Conservation (phyloP, 768 basidiomycete genomes). For the Suillus alpinus region DNA sequence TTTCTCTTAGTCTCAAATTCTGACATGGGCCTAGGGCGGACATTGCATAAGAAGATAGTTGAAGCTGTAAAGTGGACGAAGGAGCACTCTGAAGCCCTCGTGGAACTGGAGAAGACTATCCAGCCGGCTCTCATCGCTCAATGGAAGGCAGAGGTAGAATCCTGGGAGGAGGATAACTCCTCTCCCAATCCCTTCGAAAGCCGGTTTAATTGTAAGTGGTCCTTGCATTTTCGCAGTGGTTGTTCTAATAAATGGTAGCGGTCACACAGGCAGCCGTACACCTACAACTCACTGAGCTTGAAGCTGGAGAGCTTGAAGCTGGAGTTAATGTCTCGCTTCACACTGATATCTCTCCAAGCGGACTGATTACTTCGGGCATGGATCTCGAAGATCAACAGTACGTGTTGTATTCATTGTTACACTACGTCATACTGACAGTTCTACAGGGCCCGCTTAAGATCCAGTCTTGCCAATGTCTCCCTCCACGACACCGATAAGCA, state of each 20-base stretch:
- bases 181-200: conserved; percentile 21
- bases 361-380: conserved; percentile 10
- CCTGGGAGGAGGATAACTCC: conserved; percentile 21
- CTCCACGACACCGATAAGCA: not conserved
- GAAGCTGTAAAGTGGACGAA: not conserved
- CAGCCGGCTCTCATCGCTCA: not conserved
- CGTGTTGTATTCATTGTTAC: not conserved
- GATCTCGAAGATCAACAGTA: conserved; percentile 19
- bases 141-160: conserved; percentile 13
- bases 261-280: not conserved
- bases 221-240: not conserved
- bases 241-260: not conserved
- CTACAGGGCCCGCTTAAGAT: not conserved
- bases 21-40: not conserved
- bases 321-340: conserved; percentile 1
- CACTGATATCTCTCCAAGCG: conserved; percentile 6
- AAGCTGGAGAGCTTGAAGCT: not conserved
- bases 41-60: not conserved
- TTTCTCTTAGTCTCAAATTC: no score
- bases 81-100: not conserved
- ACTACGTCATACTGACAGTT: not conserved
- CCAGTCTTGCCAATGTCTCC: not conserved
- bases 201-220: not conserved
- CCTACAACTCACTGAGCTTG: conserved; percentile 7
- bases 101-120: not conserved